phyloP scores from a whole-genome alignment of 2,329 filamentous ascomycete genomes.

The Penicillium sp. region DNA sequence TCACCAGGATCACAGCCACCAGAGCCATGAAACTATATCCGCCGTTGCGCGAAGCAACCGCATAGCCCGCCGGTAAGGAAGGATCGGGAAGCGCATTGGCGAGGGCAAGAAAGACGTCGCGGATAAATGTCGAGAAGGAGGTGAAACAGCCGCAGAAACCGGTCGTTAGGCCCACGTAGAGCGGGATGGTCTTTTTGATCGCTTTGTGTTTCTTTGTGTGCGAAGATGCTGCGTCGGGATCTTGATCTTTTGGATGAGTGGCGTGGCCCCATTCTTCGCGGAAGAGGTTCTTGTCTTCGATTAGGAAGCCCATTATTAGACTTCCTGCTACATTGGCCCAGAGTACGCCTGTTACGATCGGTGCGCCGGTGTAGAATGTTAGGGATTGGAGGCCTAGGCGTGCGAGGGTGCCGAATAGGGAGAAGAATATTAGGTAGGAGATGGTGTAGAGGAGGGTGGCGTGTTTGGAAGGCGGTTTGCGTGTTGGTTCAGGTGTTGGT shows the following conservation, averaged over 20 bases:
- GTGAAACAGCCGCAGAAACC: constrained; percentile 89
- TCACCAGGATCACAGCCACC: constrained; percentile 68
- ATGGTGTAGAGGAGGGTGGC: constrained; percentile 64
- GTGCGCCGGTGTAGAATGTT: constrained; percentile 72
- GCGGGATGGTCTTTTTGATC: constrained; percentile 77
- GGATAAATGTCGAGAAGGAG: constrained; percentile 80
- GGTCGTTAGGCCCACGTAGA: constrained; percentile 81
- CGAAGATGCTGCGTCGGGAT: constrained; percentile 23
- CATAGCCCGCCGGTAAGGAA: constrained; percentile 34
- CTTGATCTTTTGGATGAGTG: constrained; percentile 32
- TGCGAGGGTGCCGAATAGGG: constrained; percentile 77
- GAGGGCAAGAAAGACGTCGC: constrained; percentile 73
- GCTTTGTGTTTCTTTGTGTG: constrained; percentile 53
- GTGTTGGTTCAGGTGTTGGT: background rate
- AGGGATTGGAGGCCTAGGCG: constrained; percentile 74
- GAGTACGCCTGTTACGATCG: constrained; percentile 66
- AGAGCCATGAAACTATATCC: constrained; percentile 82
- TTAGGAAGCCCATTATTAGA: constrained; percentile 77
- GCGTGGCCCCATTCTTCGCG: constrained; percentile 57
- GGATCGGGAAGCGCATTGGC: constrained; percentile 66
- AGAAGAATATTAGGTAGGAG: constrained; percentile 80
- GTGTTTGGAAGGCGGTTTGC: constrained; percentile 43
- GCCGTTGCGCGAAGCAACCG: constrained; percentile 53
- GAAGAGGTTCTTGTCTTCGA: constrained; percentile 73
- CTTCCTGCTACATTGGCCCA: constrained; percentile 88